Base-by-base conservation (phyloP, 1,139 yeast species). In the Yamadazyma triangularis region DNA sequence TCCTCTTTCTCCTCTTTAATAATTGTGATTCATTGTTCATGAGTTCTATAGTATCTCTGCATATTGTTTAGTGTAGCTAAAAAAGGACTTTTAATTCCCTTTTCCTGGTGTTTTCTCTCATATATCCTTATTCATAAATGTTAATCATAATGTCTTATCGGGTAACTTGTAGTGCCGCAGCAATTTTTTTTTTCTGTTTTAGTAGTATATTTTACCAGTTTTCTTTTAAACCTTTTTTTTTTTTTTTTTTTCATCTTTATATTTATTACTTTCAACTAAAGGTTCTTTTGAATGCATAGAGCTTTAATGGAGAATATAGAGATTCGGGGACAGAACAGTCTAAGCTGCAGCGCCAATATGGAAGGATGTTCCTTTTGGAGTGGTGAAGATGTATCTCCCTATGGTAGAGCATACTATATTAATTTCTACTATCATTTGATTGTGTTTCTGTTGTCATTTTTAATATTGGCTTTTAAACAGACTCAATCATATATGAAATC, bases 371-470 rank as follows among this genome's bases (percentile, higher is more conserved):
- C 49, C 21, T 44, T 60, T 28, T 69, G 75, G 75, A 48, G 51
- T 33, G 62, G 56, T 40, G 74, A 68, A 40, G 74, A 68, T 47
- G 56, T 76, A 30, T 62, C 79, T 4, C 46, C 42, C 13, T 73
- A 77, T 49, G 65, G 70, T 8, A 56, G 73, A 29, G 64, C 64
- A 27, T 36, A 48, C 18, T 15, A 28, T 5, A 45, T 73, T 31
- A 70, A 68, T 29, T 46, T 52, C 21, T 45, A 49, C 30, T 48
- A 58, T 9, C 74, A 75, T 0, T 28, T 58, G 6, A 38, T 56
- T 2, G 42, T 67, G 12, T 62, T 65, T 12, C 38, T 47, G 0
- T 35, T 55, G 1, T 67, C 76, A 7, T 40, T 58, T 11, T 24
- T 50, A 2, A 41, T 61, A 13, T 50, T 65, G 21, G 27, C 48